phyloP scores from a whole-genome alignment of 768 basidiomycete genomes.

The Royoungia palumana region DNA sequence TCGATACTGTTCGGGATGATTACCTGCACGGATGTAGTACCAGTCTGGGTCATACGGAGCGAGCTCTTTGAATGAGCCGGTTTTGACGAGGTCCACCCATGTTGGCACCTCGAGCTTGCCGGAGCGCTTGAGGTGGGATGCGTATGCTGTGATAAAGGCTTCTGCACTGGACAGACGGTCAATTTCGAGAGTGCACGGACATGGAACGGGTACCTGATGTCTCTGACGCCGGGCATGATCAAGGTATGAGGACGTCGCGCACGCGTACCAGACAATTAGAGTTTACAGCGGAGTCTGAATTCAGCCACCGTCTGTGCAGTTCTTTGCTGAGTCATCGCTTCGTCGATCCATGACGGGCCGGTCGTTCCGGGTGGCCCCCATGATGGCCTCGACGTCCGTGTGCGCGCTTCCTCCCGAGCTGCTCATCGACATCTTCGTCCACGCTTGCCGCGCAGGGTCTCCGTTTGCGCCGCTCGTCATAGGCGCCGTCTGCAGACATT shows the following conservation, averaged over 20 bases:
- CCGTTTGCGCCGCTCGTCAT: constrained; percentile 48
- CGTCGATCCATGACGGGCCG: background rate
- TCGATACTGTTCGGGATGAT: constrained; percentile 27
- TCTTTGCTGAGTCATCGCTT: constrained; percentile 36
- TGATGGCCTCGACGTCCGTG: constrained; percentile 17
- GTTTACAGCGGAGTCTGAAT: constrained; percentile 34
- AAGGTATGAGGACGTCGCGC: constrained; percentile 40
- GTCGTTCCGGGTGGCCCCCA: background rate
- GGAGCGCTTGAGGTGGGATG: constrained; percentile 94
- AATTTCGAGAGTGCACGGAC: constrained; percentile 10
- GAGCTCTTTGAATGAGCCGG: constrained; percentile 95
- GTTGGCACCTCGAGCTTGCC: constrained; percentile 99
- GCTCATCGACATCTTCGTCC: constrained; percentile 56
- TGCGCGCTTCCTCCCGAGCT: constrained; percentile 54
- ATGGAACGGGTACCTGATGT: constrained; percentile 54
- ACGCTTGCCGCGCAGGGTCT: constrained; percentile 40
- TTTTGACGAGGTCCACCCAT: constrained; percentile 99
- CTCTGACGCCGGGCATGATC: constrained; percentile 81
- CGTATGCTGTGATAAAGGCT: constrained; percentile 89
- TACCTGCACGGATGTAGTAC: constrained; percentile 98
- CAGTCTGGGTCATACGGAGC: constrained; percentile 99
- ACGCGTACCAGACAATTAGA: constrained; percentile 41
- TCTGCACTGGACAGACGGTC: constrained; percentile 62
- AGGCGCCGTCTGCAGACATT: constrained; percentile 53
- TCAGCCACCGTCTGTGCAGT: constrained; percentile 41